Evolutionary conservation across 345 rosid genomes (phyloP).

Genomic region (Pistacia vera): DNA sequence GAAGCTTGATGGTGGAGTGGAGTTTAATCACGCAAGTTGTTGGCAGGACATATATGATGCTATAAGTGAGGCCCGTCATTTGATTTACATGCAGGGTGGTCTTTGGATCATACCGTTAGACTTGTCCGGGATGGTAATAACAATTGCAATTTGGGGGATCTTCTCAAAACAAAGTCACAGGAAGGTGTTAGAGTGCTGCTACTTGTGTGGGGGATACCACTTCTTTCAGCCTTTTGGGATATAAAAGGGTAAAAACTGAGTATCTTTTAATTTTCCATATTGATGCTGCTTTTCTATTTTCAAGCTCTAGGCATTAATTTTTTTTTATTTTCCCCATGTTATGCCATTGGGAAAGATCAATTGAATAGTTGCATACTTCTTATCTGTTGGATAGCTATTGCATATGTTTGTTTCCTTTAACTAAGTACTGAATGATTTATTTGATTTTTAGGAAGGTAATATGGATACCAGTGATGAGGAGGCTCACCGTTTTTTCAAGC

Average conservation of each 20-base stretch:
- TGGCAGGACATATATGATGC: conserved; percentile 78
- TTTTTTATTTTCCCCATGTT: too few relatives aligned
- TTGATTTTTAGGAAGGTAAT: conserved; percentile 54
- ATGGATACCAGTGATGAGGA: conserved; percentile 81
- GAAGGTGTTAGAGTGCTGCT: conserved; percentile 92
- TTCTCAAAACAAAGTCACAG: conserved; percentile 75
- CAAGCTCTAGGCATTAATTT: too few relatives aligned
- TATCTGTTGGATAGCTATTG: too few relatives aligned
- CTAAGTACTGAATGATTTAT: too few relatives aligned
- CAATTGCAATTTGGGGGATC: conserved; percentile 55
- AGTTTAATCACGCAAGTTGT: conserved; percentile 56
- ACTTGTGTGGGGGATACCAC: conserved; percentile 96
- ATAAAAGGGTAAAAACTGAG: conserved; percentile 52
- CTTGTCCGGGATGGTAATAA: conserved; percentile 53
- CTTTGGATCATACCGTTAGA: conserved; percentile 49
- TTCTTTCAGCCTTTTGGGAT: conserved; percentile 65
- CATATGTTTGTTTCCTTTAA: too few relatives aligned
- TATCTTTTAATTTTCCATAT: neutral
- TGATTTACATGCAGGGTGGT: conserved; percentile 89
- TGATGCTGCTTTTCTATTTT: too few relatives aligned
- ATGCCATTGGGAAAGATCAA: too few relatives aligned
- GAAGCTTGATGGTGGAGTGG: conserved; percentile 53
- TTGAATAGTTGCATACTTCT: too few relatives aligned
- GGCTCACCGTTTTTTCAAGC: conserved; percentile 79
- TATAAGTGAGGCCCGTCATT: conserved; percentile 68